A percentile compares a stretch with the other conserved stretches of the same genome.
These are phyloP conservation scores for Citrullus colocynthis DNA, from an alignment of 306 rosid species.

Conservation along the genomic window DNA sequence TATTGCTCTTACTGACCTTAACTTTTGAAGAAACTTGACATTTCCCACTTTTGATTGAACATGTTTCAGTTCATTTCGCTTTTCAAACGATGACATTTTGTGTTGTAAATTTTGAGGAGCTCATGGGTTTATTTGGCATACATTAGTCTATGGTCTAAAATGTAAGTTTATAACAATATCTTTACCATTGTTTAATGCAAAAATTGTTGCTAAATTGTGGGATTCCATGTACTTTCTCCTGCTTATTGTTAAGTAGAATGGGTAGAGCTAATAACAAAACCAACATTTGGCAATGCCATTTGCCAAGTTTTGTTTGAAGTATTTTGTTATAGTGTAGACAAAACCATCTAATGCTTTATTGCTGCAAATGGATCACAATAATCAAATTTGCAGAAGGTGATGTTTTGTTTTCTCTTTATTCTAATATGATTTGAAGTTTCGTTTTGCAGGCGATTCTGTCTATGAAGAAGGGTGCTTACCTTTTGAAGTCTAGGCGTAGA, in stretches of 20 bases:
- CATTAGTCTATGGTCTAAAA: neutral
- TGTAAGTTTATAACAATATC: neutral
- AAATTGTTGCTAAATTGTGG: neutral
- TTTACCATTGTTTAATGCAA: neutral
- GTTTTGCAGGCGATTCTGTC: conserved; percentile 64
- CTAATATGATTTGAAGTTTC: conserved; percentile 10
- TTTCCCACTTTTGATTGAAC: neutral
- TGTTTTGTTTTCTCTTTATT: conserved; percentile 4
- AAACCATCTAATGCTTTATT: neutral
- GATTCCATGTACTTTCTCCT: neutral
- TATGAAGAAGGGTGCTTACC: conserved; percentile 73
- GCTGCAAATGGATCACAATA: neutral
- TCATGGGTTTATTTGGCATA: neutral
- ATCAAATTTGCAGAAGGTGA: neutral
- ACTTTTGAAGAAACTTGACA: neutral
- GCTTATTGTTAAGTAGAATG: neutral
- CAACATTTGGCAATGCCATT: neutral
- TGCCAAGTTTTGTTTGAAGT: neutral
- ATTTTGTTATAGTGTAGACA: neutral
- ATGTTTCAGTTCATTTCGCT: neutral
- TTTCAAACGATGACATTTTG: neutral
- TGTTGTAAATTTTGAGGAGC: neutral
- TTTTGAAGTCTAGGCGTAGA: conserved; percentile 57
- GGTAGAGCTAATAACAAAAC: neutral
- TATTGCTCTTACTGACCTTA: neutral